phyloP scores from a whole-genome alignment of 208 protist genomes.

The Trypanosoma cruzi region DNA sequence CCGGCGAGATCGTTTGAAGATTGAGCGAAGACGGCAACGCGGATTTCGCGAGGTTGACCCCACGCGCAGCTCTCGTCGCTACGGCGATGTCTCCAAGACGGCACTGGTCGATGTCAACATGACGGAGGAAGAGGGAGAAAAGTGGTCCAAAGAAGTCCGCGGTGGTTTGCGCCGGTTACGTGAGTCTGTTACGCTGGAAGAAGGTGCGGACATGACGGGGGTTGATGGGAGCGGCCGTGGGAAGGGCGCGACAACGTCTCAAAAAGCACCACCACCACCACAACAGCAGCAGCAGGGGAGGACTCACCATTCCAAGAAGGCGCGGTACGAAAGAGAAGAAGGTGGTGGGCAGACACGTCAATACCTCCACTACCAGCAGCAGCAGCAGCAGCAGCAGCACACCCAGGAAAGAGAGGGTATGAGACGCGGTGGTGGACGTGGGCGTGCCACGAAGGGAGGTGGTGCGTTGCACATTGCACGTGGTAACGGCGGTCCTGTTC shows the following conservation, averaged over 20 bases:
- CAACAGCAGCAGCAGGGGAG: background rate
- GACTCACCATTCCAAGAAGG: background rate
- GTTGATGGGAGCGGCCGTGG: background rate
- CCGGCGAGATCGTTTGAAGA: conserved; percentile 57
- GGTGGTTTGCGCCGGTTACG: conserved; percentile 53
- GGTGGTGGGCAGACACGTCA: background rate
- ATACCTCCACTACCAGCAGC: too few species aligned
- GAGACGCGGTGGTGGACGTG: too few species aligned
- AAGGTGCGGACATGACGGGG: background rate
- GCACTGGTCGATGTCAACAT: conserved; percentile 58
- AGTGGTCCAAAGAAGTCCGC: conserved; percentile 50
- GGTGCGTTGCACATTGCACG: too few species aligned
- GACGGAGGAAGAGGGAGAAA: conserved; percentile 52
- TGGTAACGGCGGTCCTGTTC: too few species aligned
- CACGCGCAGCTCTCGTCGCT: conserved; percentile 70
- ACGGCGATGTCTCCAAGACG: conserved; percentile 73
- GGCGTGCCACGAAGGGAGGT: too few species aligned
- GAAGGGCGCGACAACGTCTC: background rate
- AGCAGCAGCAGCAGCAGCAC: too few species aligned
- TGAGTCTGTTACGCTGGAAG: conserved; percentile 31
- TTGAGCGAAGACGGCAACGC: conserved; percentile 53
- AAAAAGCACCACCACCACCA: too few species aligned
- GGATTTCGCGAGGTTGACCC: conserved; percentile 76
- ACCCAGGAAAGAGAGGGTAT: too few species aligned
- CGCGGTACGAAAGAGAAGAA: conserved; percentile 26